Evolutionary conservation across 768 basidiomycete genomes (phyloP).

Genomic region (Pleurotus tuber-regium): DNA sequence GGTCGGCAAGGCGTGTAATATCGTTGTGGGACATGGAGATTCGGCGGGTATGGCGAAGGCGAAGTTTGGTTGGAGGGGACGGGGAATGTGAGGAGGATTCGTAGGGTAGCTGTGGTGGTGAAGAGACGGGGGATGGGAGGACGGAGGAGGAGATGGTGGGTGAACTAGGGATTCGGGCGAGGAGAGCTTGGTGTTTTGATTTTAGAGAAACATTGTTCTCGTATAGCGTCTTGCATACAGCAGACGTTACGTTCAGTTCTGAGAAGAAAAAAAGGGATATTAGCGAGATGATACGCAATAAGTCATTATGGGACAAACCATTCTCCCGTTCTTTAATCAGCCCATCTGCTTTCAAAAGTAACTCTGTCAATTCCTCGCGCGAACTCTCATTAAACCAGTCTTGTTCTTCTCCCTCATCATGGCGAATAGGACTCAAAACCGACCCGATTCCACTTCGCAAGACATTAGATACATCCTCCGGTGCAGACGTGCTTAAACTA

Average conservation of each 20-base stretch:
- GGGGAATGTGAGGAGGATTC: slow-evolving; percentile 16
- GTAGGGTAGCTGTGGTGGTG: slow-evolving; percentile 32
- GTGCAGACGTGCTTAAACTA: not conserved
- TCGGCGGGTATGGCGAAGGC: slow-evolving; percentile 35
- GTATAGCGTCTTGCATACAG: slow-evolving; percentile 66
- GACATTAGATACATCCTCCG: slow-evolving; percentile 21
- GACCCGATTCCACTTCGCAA: slow-evolving; percentile 17
- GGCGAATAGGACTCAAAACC: slow-evolving; percentile 7
- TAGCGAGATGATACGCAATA: not conserved
- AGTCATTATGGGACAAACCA: slow-evolving; percentile 63
- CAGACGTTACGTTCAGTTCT: slow-evolving; percentile 71
- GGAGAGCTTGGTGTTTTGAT: slow-evolving; percentile 67
- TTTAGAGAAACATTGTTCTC: slow-evolving; percentile 68
- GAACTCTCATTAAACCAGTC: slow-evolving; percentile 64
- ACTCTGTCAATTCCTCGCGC: slow-evolving; percentile 67
- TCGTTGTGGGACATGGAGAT: slow-evolving; percentile 69
- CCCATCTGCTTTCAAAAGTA: slow-evolving; percentile 70
- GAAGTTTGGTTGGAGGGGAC: slow-evolving; percentile 23
- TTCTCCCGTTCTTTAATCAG: slow-evolving; percentile 76
- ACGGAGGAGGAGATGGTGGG: slow-evolving; percentile 19
- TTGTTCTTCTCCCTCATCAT: slow-evolving; percentile 18
- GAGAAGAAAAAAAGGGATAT: slow-evolving; percentile 1
- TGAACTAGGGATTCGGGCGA: slow-evolving; percentile 58
- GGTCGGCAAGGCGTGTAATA: slow-evolving; percentile 70
- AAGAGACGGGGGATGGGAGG: slow-evolving; percentile 27